A percentile compares a stretch with the other conserved stretches of the same genome.
Evolutionary conservation across 164 flowering plant genomes (phyloP).

Genomic region (Cinnamomum micranthum): DNA sequence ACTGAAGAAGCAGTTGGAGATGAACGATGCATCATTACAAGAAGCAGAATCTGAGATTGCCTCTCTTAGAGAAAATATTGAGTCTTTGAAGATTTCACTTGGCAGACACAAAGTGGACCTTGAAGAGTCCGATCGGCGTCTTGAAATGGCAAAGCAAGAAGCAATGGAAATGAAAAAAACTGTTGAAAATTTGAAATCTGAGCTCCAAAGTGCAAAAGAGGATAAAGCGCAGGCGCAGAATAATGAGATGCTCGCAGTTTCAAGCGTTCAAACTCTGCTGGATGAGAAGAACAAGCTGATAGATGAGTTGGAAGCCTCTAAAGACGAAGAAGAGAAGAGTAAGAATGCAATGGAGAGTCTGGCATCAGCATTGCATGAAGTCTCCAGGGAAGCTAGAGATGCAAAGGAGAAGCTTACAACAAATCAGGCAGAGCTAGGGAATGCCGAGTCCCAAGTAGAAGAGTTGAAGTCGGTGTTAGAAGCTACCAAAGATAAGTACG

Average conservation of each 20-base stretch:
- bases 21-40: conserved; percentile 50
- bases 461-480: conserved; percentile 55
- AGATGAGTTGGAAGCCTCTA: conserved; percentile 54
- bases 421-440: conserved; percentile 56
- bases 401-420: conserved; percentile 65
- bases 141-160: conserved; percentile 47
- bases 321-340: conserved; percentile 84
- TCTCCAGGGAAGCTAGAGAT: conserved; percentile 80
- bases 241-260: conserved; percentile 73
- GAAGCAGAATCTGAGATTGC: conserved; percentile 67
- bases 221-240: conserved; percentile 65
- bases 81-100: conserved; percentile 63
- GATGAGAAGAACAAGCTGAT: conserved; percentile 82
- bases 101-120: conserved; percentile 52
- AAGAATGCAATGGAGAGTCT: conserved; percentile 92
- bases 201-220: conserved; percentile 61
- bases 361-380: conserved; percentile 88
- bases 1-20: conserved; percentile 66
- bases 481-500: conserved; percentile 68
- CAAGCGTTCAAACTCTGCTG: conserved; percentile 53
- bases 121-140: conserved; percentile 44
- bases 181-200: conserved; percentile 51
- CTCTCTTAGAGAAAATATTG: conserved; percentile 58
- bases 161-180: conserved; percentile 40
- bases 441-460: conserved; percentile 54